Percentiles rank a stretch among this genome's conserved stretches.
Evolutionary conservation across 1,139 yeast species (phyloP).

Genomic region (Zygosaccharomyces sapae): DNA sequence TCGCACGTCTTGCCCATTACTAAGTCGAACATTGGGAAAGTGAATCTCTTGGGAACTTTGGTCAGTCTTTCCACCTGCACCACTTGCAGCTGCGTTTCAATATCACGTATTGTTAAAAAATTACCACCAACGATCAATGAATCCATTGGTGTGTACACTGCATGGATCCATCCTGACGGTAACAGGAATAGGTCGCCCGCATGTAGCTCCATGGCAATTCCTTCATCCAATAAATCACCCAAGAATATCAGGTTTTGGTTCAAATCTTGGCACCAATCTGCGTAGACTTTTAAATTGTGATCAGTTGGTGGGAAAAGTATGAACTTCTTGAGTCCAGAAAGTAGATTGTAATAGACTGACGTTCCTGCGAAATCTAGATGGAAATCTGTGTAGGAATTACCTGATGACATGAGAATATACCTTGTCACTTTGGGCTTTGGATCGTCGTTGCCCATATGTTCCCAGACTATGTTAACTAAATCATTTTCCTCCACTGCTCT

Average conservation of each 20-base stretch:
- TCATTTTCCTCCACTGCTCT: constrained; percentile 62
- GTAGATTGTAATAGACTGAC: constrained; percentile 79
- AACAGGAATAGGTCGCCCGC: constrained; percentile 76
- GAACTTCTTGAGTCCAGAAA: constrained; percentile 69
- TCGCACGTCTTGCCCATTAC: constrained; percentile 42
- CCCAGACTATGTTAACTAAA: constrained; percentile 67
- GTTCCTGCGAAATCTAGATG: constrained; percentile 93
- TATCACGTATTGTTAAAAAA: constrained; percentile 61
- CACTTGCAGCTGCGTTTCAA: constrained; percentile 58
- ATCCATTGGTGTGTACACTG: constrained; percentile 79
- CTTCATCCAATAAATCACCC: constrained; percentile 48
- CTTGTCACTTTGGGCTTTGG: constrained; percentile 70
- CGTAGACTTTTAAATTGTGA: constrained; percentile 55
- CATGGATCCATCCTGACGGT: constrained; percentile 93
- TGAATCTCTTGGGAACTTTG: constrained; percentile 67
- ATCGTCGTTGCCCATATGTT: constrained; percentile 15
- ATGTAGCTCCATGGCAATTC: constrained; percentile 59
- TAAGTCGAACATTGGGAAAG: constrained; percentile 72
- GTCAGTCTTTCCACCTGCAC: constrained; percentile 62
- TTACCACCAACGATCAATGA: constrained; percentile 86
- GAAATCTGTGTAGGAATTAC: constrained; percentile 78
- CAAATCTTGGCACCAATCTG: constrained; percentile 69
- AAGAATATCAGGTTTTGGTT: constrained; percentile 54
- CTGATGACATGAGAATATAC: constrained; percentile 82
- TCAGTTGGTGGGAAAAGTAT: constrained; percentile 75